Evolutionary conservation across 805 yeast genomes (phyloP).

Genomic region (Maudiozyma pseudohumilis): DNA sequence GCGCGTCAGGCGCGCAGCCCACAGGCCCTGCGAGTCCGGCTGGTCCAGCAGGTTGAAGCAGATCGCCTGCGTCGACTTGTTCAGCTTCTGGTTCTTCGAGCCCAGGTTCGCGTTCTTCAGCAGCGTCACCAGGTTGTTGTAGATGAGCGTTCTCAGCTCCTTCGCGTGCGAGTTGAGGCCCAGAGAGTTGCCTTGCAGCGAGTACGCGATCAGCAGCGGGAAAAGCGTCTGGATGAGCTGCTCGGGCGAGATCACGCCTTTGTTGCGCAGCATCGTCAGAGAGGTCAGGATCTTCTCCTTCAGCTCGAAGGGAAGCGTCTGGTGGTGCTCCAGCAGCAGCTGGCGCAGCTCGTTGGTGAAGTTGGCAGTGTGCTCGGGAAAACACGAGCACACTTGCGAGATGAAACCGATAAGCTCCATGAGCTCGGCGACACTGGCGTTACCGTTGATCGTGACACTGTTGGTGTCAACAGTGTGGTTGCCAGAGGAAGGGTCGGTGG

Average conservation of each 20-base stretch:
- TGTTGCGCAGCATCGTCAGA: constrained; percentile 82
- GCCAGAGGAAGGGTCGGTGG: constrained; percentile 2
- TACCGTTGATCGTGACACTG: constrained; percentile 28
- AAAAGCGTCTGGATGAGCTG: constrained; percentile 74
- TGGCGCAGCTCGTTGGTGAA: constrained; percentile 75
- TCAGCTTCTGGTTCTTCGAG: constrained; percentile 81
- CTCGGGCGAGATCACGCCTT: constrained; percentile 70
- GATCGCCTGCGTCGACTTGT: constrained; percentile 83
- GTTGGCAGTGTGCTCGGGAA: constrained; percentile 74
- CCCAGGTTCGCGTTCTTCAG: constrained; percentile 79
- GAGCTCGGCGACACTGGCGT: constrained; percentile 38
- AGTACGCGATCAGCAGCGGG: constrained; percentile 67
- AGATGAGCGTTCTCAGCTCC: constrained; percentile 72
- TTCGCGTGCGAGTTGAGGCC: constrained; percentile 59
- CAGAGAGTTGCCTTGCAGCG: constrained; percentile 36
- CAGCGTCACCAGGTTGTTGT: constrained; percentile 65
- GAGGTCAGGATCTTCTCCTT: constrained; percentile 88
- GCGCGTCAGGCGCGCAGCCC: constrained; percentile 93
- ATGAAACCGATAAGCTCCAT: constrained; percentile 82
- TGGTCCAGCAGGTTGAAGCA: constrained; percentile 77
- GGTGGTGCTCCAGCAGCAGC: constrained; percentile 64
- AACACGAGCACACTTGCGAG: constrained; percentile 83
- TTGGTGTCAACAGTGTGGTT: constrained; percentile 18
- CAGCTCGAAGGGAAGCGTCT: constrained; percentile 71
- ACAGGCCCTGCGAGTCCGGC: constrained; percentile 73